A percentile compares a stretch with the other conserved stretches of the same genome.
Evolutionary conservation across 2,329 filamentous ascomycete species (phyloP).

Genomic region (Elsinoe australis): DNA sequence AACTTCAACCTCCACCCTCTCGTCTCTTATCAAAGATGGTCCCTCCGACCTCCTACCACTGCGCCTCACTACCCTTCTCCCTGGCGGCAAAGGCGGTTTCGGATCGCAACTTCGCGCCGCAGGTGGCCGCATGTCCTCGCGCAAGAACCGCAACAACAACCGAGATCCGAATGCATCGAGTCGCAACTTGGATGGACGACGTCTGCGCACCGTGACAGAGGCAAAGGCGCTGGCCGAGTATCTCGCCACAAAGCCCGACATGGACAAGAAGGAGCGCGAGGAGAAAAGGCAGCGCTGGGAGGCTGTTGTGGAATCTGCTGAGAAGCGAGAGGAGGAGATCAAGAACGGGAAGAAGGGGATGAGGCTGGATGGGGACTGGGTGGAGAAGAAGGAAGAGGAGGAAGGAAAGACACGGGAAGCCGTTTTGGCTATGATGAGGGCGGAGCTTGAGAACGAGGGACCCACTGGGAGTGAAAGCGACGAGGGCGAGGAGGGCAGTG

Average conservation of each 20-base stretch:
- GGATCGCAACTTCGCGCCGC: conserved; percentile 94
- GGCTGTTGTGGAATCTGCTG: conserved; percentile 75
- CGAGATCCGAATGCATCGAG: conserved; percentile 71
- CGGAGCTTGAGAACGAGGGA: conserved; percentile 49
- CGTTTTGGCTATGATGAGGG: conserved; percentile 62
- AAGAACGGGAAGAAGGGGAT: conserved; percentile 59
- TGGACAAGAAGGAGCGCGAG: conserved; percentile 91
- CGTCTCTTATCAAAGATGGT: conserved; percentile 49
- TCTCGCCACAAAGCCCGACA: conserved; percentile 88
- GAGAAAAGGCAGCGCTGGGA: conserved; percentile 78
- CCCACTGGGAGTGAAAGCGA: conserved; percentile 38
- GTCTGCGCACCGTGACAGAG: conserved; percentile 85
- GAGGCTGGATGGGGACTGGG: conserved; percentile 77
- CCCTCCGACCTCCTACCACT: conserved; percentile 66
- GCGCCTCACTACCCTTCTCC: conserved; percentile 68
- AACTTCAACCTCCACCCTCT: conserved; percentile 49
- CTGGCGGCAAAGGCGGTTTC: conserved; percentile 95
- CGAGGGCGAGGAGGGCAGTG: conserved; percentile 33
- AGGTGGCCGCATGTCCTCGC: conserved; percentile 95
- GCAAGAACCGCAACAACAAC: conserved; percentile 73
- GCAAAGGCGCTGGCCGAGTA: conserved; percentile 94
- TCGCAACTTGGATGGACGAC: conserved; percentile 83
- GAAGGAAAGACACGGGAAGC: conserved; percentile 74
- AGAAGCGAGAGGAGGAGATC: conserved; percentile 75
- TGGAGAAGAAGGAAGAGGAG: conserved; percentile 88